A percentile compares a stretch with the other conserved stretches of the same genome.
Evolutionary conservation across 2,329 filamentous ascomycete genomes (phyloP).

Genomic region (Ascochyta koolunga): DNA sequence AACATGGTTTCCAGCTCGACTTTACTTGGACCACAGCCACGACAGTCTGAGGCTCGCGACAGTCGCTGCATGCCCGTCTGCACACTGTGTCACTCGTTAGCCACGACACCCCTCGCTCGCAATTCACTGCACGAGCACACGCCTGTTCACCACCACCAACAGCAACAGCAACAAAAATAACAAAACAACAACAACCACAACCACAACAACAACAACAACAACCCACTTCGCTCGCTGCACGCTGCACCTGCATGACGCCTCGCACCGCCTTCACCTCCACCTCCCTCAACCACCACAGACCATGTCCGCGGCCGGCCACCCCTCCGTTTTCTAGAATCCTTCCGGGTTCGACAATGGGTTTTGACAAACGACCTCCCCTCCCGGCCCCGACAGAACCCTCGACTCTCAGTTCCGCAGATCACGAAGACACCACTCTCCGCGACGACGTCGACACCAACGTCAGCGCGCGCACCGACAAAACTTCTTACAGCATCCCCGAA

Average conservation of each 20-base stretch:
- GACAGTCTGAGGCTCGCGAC: not conserved
- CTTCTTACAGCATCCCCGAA: conserved; percentile 79
- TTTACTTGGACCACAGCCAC: not conserved
- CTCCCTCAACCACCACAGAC: conserved; percentile 16
- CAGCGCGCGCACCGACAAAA: conserved; percentile 71
- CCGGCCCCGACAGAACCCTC: conserved; percentile 81
- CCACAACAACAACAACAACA: too few relatives aligned
- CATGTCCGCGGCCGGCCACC: conserved; percentile 39
- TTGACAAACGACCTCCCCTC: conserved; percentile 65
- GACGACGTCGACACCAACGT: conserved; percentile 69
- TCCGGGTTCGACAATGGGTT: conserved; percentile 50
- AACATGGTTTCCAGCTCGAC: conserved; percentile 1
- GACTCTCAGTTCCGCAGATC: conserved; percentile 65
- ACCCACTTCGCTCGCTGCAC: not conserved
- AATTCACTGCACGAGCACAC: too few relatives aligned
- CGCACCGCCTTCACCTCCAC: conserved; percentile 1
- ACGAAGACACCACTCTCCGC: conserved; percentile 50
- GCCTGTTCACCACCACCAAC: too few relatives aligned
- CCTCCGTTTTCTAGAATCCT: conserved; percentile 37
- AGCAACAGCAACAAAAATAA: too few relatives aligned
- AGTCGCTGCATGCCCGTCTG: not conserved
- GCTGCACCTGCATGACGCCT: conserved; percentile 1
- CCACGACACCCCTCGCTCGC: not conserved
- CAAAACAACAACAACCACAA: too few relatives aligned
- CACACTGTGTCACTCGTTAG: not conserved